Percentiles rank a stretch among this genome's conserved stretches.
Conservation (phyloP, 345 rosid species). For the Laguncularia racemosa region DNA sequence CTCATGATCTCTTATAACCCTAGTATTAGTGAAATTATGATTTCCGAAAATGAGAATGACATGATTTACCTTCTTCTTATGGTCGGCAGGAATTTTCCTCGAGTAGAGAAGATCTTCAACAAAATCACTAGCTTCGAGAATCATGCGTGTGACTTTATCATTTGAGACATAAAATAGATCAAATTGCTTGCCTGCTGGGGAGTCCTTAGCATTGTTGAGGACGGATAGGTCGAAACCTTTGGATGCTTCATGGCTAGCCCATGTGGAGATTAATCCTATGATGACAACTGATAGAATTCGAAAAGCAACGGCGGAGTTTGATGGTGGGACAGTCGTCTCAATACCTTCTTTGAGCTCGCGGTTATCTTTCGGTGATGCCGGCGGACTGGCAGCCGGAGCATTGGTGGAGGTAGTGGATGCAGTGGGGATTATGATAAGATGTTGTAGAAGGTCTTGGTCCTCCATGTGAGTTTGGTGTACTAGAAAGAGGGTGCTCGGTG, state of each 20-base stretch:
- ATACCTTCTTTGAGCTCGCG: no score
- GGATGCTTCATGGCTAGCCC: slow-evolving; percentile 52
- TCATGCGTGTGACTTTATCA: slow-evolving; percentile 40
- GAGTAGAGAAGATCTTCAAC: slow-evolving; percentile 38
- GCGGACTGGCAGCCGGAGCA: no score
- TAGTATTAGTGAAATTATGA: slow-evolving; percentile 6
- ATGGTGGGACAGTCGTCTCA: no score
- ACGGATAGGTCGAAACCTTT: slow-evolving; percentile 13
- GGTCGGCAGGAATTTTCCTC: background rate
- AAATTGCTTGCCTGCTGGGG: slow-evolving; percentile 31
- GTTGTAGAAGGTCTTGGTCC: no score
- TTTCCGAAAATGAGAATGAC: slow-evolving; percentile 26
- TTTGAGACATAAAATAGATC: slow-evolving; percentile 39
- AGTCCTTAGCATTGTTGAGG: slow-evolving; percentile 23
- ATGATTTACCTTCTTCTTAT: slow-evolving; percentile 21
- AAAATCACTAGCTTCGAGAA: slow-evolving; percentile 30
- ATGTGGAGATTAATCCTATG: slow-evolving; percentile 40
- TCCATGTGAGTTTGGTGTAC: no score
- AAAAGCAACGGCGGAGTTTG: slow-evolving; percentile 10
- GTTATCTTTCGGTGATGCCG: no score
- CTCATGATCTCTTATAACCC: slow-evolving; percentile 14
- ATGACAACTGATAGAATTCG: slow-evolving; percentile 28
- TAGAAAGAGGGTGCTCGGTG: no score
- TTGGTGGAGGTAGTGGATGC: no score
- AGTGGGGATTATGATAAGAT: no score